Evolutionary conservation across 306 rosid species (phyloP).

Genomic region (Dryas octopetala): DNA sequence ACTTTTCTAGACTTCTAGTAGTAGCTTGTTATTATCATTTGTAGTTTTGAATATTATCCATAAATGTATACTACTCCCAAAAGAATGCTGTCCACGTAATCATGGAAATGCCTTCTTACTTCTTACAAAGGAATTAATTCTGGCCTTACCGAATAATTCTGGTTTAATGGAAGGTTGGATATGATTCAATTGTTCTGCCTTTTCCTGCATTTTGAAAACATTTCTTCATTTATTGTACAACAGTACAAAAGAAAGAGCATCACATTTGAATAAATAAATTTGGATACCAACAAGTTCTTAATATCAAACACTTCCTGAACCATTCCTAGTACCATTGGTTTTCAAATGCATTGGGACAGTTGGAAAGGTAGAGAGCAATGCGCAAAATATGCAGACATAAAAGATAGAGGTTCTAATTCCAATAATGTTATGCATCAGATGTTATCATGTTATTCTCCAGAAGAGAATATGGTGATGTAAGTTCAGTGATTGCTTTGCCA

Average conservation of each 20-base stretch:
- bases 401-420: conserved; percentile 4
- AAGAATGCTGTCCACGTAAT: conserved; percentile 5
- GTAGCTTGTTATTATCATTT: background rate
- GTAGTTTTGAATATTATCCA: background rate
- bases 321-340: background rate
- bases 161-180: conserved; percentile 14
- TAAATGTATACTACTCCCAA: background rate
- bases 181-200: conserved; percentile 2
- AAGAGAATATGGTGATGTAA: conserved; percentile 7
- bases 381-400: conserved; percentile 10
- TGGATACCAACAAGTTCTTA: background rate
- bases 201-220: conserved; percentile 7
- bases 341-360: conserved; percentile 9
- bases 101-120: background rate
- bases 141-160: background rate
- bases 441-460: conserved; percentile 7
- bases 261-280: conserved; percentile 8
- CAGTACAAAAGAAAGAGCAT: background rate
- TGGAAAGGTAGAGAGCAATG: conserved; percentile 10
- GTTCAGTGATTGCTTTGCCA: background rate
- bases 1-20: background rate
- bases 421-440: background rate
- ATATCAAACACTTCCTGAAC: background rate
- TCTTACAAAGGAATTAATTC: background rate
- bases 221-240: conserved; percentile 12